Base-by-base conservation (phyloP, 768 basidiomycete species). In the Leccinum arenicola region DNA sequence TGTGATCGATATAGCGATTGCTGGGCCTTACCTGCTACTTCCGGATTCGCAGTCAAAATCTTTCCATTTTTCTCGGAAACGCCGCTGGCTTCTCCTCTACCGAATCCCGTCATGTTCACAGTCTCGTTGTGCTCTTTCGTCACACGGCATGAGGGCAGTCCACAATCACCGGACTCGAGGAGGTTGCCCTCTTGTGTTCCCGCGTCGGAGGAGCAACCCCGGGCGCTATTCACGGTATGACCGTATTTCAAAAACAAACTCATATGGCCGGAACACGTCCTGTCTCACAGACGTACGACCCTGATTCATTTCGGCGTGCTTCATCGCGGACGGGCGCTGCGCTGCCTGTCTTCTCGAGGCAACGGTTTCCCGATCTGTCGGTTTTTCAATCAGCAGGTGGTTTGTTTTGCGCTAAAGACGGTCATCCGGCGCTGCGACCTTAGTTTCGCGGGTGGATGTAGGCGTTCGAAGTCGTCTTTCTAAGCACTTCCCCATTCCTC, bases 241-340 rank as follows among this genome's bases (percentile, higher is more conserved):
- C 43, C 11, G 43, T 49, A 55, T 59, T 60, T 61, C 50, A 48
- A 57, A 58, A 43, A 19, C 40, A 54, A 50, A 35, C n/a, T 9
- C 23, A 40, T 31, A 54, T 49, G 53, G 43, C 45, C 23, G 17
- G 49, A 51, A 55, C 35, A 25, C 17, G 9, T 27, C 52, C 48
- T 7, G 54, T 58, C 58, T 51, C 58, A 21, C 59, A 59, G 36
- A 49, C 48, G 8, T 19, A n/a, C 60, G 63, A 52, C 68, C 70
- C 69, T 72, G 68, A 59, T 66, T 72, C 70, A 70, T 70, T 70
- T 70, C 69, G 69, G 69, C 61, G 58, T 59, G 6, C 55, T 57
- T 61, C 21, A 56, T 54, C 6, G 62, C 65, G 64, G 67, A 58
- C 52, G 50, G 40, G 56, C 48, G 52, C 55, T 58, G 25, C 11